These are phyloP conservation scores for Fennellomyces sp. DNA, from an alignment of 371 early-diverging fungal species.

Conservation along the genomic window DNA sequence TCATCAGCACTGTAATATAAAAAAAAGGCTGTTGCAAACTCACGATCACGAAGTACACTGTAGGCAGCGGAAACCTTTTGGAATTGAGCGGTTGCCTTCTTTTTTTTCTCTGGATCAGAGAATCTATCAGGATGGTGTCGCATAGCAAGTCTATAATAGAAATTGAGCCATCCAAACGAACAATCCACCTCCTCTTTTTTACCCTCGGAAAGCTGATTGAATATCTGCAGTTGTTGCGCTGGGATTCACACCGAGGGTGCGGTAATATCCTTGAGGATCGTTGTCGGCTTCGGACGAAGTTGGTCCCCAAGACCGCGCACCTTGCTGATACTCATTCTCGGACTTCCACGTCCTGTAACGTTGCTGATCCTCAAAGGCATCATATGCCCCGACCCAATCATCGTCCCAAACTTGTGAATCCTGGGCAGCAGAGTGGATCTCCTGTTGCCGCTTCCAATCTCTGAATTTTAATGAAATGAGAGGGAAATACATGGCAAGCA, in stretches of 20 bases:
- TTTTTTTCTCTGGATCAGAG: constrained; percentile 53
- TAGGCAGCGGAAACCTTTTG: constrained; percentile 62
- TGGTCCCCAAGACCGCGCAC: constrained; percentile 12
- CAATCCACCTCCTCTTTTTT: not conserved
- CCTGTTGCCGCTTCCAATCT: constrained; percentile 51
- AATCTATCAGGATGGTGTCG: constrained; percentile 62
- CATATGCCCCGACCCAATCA: constrained; percentile 58
- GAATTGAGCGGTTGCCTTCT: constrained; percentile 54
- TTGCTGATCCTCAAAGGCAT: constrained; percentile 58
- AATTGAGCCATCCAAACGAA: not conserved
- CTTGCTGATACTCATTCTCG: constrained; percentile 36
- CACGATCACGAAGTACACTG: constrained; percentile 61
- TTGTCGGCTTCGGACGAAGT: not conserved
- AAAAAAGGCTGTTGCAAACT: not conserved
- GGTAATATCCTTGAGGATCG: constrained; percentile 59
- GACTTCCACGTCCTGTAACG: constrained; percentile 56
- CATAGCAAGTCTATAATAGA: constrained; percentile 44
- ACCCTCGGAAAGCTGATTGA: constrained; percentile 64
- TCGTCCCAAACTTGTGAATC: constrained; percentile 56
- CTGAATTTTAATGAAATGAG: constrained; percentile 47
- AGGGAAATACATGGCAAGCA: constrained; percentile 60
- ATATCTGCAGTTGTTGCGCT: constrained; percentile 57
- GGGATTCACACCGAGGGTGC: constrained; percentile 39
- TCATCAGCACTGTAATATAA: not conserved
- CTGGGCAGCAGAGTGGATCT: constrained; percentile 46